Evolutionary conservation across 2,329 filamentous ascomycete genomes (phyloP).

Genomic region (Pezicula neosporulosa): DNA sequence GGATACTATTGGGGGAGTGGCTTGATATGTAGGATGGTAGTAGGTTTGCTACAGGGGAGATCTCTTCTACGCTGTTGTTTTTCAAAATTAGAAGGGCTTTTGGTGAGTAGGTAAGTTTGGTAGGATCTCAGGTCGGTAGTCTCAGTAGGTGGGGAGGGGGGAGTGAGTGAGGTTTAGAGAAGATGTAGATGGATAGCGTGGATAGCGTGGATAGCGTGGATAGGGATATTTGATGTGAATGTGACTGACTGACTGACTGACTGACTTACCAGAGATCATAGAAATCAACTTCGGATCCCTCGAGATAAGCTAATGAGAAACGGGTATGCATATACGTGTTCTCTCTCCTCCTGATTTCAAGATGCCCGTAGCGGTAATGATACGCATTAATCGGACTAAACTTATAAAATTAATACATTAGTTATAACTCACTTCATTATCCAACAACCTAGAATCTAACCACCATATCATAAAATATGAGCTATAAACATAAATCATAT

Average conservation of each 20-base stretch:
- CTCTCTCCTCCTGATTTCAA: conserved; percentile 22
- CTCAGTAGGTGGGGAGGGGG: neutral
- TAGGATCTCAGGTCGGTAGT: too few species aligned
- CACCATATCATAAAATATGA: neutral
- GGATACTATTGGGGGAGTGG: conserved; percentile 12
- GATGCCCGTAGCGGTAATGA: conserved; percentile 26
- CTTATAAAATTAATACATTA: neutral
- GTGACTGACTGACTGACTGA: too few species aligned
- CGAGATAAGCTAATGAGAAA: conserved; percentile 25
- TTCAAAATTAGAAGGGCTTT: too few species aligned
- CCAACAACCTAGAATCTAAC: too few species aligned
- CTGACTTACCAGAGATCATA: conserved; percentile 19
- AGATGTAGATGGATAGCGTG: neutral
- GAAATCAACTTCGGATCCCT: conserved; percentile 23
- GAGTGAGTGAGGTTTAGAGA: neutral
- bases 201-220: too few species aligned
- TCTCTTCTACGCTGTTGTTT: conserved; percentile 16
- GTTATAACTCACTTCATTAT: neutral
- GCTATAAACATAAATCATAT: too few species aligned
- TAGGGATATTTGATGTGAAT: neutral
- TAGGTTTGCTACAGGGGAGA: conserved; percentile 16
- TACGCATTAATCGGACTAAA: conserved; percentile 24
- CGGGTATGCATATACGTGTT: conserved; percentile 26
- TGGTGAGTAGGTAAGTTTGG: too few species aligned
- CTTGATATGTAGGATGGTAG: conserved; percentile 22